Conservation (phyloP, 257 asterid species). For the Plantago major region DNA sequence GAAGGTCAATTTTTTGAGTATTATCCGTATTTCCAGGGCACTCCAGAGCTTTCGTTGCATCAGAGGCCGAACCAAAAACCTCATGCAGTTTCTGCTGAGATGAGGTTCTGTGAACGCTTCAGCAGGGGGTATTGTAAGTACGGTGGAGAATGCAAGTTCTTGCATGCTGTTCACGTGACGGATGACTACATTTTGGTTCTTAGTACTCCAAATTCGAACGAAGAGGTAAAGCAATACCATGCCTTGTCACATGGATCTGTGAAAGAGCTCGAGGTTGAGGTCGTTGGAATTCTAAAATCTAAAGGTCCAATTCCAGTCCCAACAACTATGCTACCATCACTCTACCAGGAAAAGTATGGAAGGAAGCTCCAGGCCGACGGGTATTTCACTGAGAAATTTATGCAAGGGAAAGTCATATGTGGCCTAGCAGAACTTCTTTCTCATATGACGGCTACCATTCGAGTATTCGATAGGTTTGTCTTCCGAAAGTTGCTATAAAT, state of each 20-base stretch:
- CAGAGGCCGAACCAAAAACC: background rate
- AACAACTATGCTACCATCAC: slow-evolving; percentile 16
- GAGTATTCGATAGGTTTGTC: slow-evolving; percentile 19
- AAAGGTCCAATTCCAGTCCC: slow-evolving; percentile 29
- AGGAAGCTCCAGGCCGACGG: slow-evolving; percentile 19
- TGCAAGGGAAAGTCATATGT: slow-evolving; percentile 16
- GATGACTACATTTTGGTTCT: slow-evolving; percentile 24
- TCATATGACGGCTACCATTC: slow-evolving; percentile 22
- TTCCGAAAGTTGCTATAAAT: background rate
- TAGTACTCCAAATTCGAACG: slow-evolving; percentile 9
- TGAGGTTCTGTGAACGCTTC: slow-evolving; percentile 23
- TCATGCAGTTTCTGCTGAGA: background rate
- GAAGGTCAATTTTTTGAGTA: slow-evolving; percentile 6
- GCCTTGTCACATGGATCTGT: slow-evolving; percentile 15
- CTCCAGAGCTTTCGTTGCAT: background rate
- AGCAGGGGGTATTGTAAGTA: slow-evolving; percentile 26
- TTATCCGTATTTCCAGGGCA: background rate
- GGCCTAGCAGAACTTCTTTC: slow-evolving; percentile 20
- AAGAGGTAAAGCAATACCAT: background rate
- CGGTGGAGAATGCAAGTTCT: slow-evolving; percentile 30
- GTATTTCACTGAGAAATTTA: slow-evolving; percentile 15
- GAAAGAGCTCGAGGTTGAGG: slow-evolving; percentile 24
- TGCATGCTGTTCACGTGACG: slow-evolving; percentile 21
- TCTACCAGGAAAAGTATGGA: slow-evolving; percentile 30
- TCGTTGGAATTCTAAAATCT: slow-evolving; percentile 21